phyloP scores from a whole-genome alignment of 306 rosid species.

The Pachyrhizus erosus region DNA sequence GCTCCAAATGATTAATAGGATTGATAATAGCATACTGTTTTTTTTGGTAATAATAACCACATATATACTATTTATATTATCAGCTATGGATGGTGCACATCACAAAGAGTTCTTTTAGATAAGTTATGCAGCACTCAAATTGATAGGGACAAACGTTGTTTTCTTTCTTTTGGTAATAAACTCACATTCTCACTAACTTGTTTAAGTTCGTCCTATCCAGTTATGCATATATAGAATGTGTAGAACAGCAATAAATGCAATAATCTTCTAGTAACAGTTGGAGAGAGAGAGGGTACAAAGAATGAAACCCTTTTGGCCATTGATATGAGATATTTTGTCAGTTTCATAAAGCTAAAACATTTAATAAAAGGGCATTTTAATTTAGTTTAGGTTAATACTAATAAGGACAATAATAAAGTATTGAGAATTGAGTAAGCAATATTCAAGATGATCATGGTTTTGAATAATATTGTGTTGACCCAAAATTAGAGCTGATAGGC shows the following conservation, averaged over 20 bases:
- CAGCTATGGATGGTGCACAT: neutral
- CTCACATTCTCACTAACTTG: neutral
- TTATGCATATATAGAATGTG: neutral
- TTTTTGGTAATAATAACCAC: too few species aligned
- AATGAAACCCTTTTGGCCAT: neutral
- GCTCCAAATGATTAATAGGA: neutral
- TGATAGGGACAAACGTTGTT: conserved; percentile 3
- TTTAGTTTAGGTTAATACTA: neutral
- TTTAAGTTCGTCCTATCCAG: too few species aligned
- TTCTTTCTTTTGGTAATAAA: neutral
- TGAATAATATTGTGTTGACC: conserved; percentile 53
- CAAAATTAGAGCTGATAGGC: conserved; percentile 53
- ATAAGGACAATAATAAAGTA: neutral
- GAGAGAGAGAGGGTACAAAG: neutral
- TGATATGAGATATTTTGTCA: conserved; percentile 3
- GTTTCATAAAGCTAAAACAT: conserved; percentile 16
- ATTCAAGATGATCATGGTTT: conserved; percentile 10
- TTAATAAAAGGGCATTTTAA: neutral
- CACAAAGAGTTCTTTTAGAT: neutral
- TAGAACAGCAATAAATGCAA: conserved; percentile 23
- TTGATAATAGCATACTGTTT: neutral
- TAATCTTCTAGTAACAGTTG: neutral
- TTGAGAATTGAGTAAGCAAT: neutral
- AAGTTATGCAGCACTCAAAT: conserved; percentile 11
- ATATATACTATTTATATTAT: neutral